These are phyloP conservation scores for Beverwykella pulmonaria DNA, from an alignment of 495 filamentous ascomycete species.

Conservation along the genomic window DNA sequence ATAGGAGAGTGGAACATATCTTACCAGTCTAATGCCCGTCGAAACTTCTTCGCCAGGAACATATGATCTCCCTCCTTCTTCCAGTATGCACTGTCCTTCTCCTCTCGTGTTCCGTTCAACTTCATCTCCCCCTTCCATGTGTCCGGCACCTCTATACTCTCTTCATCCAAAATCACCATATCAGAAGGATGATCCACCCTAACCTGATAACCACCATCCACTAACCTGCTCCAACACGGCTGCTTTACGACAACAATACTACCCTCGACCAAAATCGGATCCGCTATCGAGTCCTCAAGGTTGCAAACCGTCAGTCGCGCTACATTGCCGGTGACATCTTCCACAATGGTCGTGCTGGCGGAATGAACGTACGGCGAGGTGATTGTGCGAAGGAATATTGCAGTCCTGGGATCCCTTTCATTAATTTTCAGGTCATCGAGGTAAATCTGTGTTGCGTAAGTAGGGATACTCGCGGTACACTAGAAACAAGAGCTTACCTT, in stretches of 20 bases:
- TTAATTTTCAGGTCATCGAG: slow-evolving; percentile 12
- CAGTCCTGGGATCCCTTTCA: not conserved
- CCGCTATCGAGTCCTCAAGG: slow-evolving; percentile 24
- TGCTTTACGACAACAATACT: slow-evolving; percentile 36
- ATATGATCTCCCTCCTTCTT: slow-evolving; percentile 38
- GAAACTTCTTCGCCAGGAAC: slow-evolving; percentile 31
- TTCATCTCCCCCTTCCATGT: slow-evolving; percentile 7
- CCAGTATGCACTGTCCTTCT: slow-evolving; percentile 14
- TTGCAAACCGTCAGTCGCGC: slow-evolving; percentile 34
- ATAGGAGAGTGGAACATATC: not conserved
- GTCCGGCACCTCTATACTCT: slow-evolving; percentile 19
- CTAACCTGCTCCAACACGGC: slow-evolving; percentile 29
- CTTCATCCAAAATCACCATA: slow-evolving; percentile 12
- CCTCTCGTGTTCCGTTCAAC: not conserved
- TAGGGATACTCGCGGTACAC: not conserved
- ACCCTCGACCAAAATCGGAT: slow-evolving; percentile 19
- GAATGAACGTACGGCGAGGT: slow-evolving; percentile 28
- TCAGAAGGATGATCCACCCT: slow-evolving; percentile 41
- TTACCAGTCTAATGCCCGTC: slow-evolving; percentile 28
- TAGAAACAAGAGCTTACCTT: not conserved
- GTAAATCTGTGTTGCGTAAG: not conserved
- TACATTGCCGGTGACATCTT: slow-evolving; percentile 34
- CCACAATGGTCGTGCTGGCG: slow-evolving; percentile 21
- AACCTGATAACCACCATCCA: slow-evolving; percentile 33
- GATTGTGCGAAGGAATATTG: slow-evolving; percentile 8